phyloP scores from a whole-genome alignment of 1,284 basidiomycete genomes.

The Schizophyllum amplum region DNA sequence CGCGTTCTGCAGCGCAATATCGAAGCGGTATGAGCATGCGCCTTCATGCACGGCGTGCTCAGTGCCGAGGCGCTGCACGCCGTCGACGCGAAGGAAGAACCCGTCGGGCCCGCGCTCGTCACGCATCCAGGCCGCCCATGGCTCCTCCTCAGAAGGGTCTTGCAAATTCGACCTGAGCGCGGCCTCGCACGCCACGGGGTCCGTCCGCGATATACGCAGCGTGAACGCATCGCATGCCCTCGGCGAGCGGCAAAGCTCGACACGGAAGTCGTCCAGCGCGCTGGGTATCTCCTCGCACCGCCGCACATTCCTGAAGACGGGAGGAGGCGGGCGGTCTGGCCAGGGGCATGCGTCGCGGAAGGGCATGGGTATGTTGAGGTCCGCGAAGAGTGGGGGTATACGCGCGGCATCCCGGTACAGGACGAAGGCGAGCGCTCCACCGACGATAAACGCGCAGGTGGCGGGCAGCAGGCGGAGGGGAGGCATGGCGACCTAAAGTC shows the following conservation, averaged over 20 bases:
- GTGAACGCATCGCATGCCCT: background rate
- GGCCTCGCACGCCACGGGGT: background rate
- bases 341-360: background rate
- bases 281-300: background rate
- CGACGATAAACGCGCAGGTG: too few species aligned
- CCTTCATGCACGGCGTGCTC: conserved; percentile 1
- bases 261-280: background rate
- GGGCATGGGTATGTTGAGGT: background rate
- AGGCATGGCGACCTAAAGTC: too few species aligned
- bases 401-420: background rate
- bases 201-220: background rate
- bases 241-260: background rate
- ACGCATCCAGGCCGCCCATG: background rate
- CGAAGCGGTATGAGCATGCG: conserved; percentile 2
- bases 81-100: conserved; percentile 4
- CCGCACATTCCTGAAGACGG: background rate
- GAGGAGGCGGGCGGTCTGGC: background rate
- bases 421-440: background rate
- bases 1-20: conserved; percentile 3
- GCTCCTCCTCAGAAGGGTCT: background rate
- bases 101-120: conserved; percentile 3
- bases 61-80: conserved; percentile 1
- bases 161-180: background rate
- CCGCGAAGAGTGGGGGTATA: background rate
- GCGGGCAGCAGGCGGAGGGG: too few species aligned